These are phyloP conservation scores for Phytopythium sindhum DNA, from an alignment of 352 stramenopile genomes.

Conservation along the genomic window DNA sequence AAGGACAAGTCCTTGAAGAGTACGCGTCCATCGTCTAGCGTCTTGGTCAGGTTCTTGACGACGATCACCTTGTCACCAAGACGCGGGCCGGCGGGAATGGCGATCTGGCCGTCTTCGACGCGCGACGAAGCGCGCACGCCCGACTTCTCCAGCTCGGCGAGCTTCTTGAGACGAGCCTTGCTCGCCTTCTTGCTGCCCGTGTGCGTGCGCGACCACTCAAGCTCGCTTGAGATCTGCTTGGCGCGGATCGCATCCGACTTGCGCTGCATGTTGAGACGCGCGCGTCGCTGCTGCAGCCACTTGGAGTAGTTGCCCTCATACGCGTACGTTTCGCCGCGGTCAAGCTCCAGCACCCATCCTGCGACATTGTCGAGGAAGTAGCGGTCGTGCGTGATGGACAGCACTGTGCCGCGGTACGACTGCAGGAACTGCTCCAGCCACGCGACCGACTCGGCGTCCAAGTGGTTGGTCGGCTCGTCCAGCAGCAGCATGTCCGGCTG, in stretches of 20 bases:
- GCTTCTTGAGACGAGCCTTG: conserved; percentile 92
- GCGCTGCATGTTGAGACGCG: conserved; percentile 94
- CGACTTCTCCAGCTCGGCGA: conserved; percentile 88
- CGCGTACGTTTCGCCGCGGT: conserved; percentile 94
- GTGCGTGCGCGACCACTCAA: conserved; percentile 93
- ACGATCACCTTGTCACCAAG: conserved; percentile 93
- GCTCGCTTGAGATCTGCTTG: conserved; percentile 91
- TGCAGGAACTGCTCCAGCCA: conserved; percentile 98
- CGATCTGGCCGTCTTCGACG: conserved; percentile 85
- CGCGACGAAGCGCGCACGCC: conserved; percentile 47
- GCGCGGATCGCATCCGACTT: conserved; percentile 87
- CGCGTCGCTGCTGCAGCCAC: conserved; percentile 94
- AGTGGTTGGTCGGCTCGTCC: conserved; percentile 98
- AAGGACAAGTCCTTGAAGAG: conserved; percentile 95
- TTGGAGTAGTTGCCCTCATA: conserved; percentile 98
- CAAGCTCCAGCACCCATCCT: conserved; percentile 97
- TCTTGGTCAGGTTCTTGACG: conserved; percentile 70
- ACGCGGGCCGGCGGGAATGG: conserved; percentile 90
- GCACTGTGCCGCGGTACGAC: conserved; percentile 94
- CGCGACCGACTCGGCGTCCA: conserved; percentile 95
- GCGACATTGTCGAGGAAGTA: conserved; percentile 99
- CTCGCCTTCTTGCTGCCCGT: conserved; percentile 82
- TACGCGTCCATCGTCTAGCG: conserved; percentile 63
- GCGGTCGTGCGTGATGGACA: conserved; percentile 98
- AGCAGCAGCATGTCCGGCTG: conserved; percentile 96